Conservation (phyloP, 148 eudicot genomes). For the Fagopyrum tataricum region DNA sequence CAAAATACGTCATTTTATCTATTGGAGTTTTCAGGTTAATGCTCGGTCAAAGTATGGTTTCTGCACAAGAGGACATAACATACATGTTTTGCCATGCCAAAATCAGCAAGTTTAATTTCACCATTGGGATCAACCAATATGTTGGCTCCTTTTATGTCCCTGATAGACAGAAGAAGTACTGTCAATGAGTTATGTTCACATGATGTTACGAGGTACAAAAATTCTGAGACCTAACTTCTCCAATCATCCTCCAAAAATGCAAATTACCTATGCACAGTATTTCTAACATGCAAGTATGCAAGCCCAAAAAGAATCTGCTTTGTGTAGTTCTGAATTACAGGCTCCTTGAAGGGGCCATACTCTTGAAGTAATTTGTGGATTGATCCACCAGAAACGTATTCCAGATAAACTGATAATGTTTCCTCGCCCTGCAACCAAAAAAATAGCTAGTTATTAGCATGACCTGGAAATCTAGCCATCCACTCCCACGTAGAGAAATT, state of each 20-base stretch:
- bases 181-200: neutral
- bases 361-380: slow-evolving; percentile 88
- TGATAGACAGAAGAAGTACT: slow-evolving; percentile 23
- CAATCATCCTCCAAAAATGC: neutral
- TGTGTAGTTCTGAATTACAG: slow-evolving; percentile 90
- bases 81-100: slow-evolving; percentile 99
- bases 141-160: slow-evolving; percentile 99
- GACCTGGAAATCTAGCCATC: neutral
- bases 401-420: slow-evolving; percentile 79
- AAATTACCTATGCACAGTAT: slow-evolving; percentile 79
- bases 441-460: neutral
- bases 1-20: neutral
- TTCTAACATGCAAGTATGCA: slow-evolving; percentile 78
- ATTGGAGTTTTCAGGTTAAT: neutral
- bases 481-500: neutral
- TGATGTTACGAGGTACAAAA: neutral
- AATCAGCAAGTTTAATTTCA: slow-evolving; percentile 93
- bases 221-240: neutral
- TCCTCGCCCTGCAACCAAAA: slow-evolving; percentile 54
- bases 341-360: slow-evolving; percentile 83
- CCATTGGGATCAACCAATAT: slow-evolving; percentile 91
- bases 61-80: slow-evolving; percentile 16
- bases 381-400: slow-evolving; percentile 95
- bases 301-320: slow-evolving; percentile 85
- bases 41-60: neutral